Base-by-base conservation (phyloP, 164 flowering plant genomes). In the Berberis thunbergii region DNA sequence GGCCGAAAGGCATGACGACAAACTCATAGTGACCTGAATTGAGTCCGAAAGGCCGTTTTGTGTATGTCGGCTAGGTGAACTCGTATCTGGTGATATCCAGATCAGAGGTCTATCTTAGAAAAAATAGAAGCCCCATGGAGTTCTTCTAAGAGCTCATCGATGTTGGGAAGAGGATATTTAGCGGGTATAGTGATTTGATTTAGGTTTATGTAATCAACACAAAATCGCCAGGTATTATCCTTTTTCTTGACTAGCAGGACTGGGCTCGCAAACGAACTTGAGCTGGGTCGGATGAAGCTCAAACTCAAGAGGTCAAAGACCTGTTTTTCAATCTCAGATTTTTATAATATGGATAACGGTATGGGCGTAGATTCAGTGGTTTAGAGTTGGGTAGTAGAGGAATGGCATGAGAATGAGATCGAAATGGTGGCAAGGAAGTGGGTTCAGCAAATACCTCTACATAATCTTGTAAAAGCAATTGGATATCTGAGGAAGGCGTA, bases 101-200 rank as follows among this genome's bases (percentile, higher is more conserved):
- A 26, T 39, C 59, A 8, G 39, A 57, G 26, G 39, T 39, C 59
- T 2, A 57, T 2, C 42, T 57, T 26, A 4, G 59, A 8, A 8
- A 57, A 57, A 10, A 8, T 11, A 2, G 3, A 8, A 26, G 8
- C n/a, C n/a, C 59, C 59, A 2, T 57, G 4, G 39, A 57, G 3
- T 57, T 57, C 59, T n/a, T 57, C 59, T 4, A 57, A 57, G 2
- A 57, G 26, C 42, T 57, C 59, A 12, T 57, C 59, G 39, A 8
- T 40, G 7, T 2, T 57, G 39, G 59, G 59, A 2, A 57, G n/a
- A 39, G 6, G 59, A 57, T 11, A 57, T 26, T 57, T 26, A 57
- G n/a, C 59, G 6, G n/a, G n/a, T 8, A 57, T 57, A 4, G 42
- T 57, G 59, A 26, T 40, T 2, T 4, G 4, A 39, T 57, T 57